A percentile compares a stretch with the other conserved stretches of the same genome.
phyloP scores from a whole-genome alignment of 805 yeast genomes.

The Millerozyma miso region DNA sequence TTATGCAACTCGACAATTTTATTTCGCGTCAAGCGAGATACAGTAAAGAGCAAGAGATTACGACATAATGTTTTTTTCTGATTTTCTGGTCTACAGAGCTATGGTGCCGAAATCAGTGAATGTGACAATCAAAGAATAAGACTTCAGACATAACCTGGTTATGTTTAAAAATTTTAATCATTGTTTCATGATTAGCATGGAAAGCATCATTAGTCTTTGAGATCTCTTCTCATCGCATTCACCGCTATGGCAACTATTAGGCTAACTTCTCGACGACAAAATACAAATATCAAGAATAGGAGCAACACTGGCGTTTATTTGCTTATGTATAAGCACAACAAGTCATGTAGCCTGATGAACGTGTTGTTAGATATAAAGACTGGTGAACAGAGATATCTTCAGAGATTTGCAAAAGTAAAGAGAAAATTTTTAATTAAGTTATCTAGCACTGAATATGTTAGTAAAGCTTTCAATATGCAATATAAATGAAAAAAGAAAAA shows the following conservation, averaged over 20 bases:
- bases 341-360: neutral
- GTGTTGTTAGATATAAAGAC: neutral
- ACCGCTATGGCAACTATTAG: neutral
- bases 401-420: neutral
- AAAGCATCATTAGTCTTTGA: conserved; percentile 45
- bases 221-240: neutral
- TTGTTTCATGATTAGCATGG: conserved; percentile 62
- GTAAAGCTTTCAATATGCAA: neutral
- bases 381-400: neutral
- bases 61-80: neutral
- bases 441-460: no score
- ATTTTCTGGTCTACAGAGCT: neutral
- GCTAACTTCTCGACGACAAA: no score
- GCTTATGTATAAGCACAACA: neutral
- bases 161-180: conserved; percentile 40
- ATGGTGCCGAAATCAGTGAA: neutral
- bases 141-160: conserved; percentile 36
- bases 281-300: neutral
- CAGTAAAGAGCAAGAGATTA: no score
- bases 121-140: conserved; percentile 2
- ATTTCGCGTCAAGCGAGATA: neutral
- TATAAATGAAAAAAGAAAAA: no score
- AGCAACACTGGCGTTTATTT: neutral
- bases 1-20: no score
- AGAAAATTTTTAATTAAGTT: no score